A percentile compares a stretch with the other conserved stretches of the same genome.
Conservation (phyloP, 768 basidiomycete genomes). For the Cystobasidium ongulense region DNA sequence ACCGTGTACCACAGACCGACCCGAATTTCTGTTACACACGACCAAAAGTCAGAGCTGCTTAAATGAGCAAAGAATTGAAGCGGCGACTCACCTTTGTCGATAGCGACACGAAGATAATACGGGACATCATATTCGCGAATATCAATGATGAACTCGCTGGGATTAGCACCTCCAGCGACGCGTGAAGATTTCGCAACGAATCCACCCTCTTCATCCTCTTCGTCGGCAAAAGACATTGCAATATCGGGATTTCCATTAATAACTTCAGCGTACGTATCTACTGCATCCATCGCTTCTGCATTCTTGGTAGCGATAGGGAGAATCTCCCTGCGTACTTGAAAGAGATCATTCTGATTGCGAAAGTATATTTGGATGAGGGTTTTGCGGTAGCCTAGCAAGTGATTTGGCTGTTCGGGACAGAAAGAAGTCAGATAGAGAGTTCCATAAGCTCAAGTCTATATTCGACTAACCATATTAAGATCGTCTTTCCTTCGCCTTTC, state of each 20-base stretch:
- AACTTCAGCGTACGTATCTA: constrained; percentile 96
- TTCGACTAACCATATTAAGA: constrained; percentile 57
- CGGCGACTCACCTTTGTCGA: constrained; percentile 63
- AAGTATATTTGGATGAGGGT: constrained; percentile 83
- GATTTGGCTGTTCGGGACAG: constrained; percentile 59
- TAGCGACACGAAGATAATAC: constrained; percentile 96
- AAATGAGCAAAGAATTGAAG: background rate
- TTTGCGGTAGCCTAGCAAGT: constrained; percentile 86
- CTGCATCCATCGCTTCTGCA: constrained; percentile 80
- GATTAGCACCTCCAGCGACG: constrained; percentile 50
- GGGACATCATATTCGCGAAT: constrained; percentile 93
- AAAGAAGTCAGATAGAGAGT: background rate
- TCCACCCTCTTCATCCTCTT: constrained; percentile 41
- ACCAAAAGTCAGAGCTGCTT: background rate
- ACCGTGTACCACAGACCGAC: constrained; percentile 97
- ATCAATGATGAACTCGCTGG: constrained; percentile 86
- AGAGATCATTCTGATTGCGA: constrained; percentile 84
- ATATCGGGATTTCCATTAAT: constrained; percentile 55
- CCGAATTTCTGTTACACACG: constrained; percentile 59
- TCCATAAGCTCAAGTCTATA: background rate
- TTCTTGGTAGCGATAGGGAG: constrained; percentile 83
- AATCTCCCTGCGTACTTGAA: constrained; percentile 75
- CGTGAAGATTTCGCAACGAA: constrained; percentile 30
- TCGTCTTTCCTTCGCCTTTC: constrained; percentile 82
- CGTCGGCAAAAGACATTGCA: constrained; percentile 50